Percentiles rank a stretch among this genome's conserved stretches.
phyloP scores from a whole-genome alignment of 2,329 filamentous ascomycete genomes.

The Pestalotiopsis sp. region DNA sequence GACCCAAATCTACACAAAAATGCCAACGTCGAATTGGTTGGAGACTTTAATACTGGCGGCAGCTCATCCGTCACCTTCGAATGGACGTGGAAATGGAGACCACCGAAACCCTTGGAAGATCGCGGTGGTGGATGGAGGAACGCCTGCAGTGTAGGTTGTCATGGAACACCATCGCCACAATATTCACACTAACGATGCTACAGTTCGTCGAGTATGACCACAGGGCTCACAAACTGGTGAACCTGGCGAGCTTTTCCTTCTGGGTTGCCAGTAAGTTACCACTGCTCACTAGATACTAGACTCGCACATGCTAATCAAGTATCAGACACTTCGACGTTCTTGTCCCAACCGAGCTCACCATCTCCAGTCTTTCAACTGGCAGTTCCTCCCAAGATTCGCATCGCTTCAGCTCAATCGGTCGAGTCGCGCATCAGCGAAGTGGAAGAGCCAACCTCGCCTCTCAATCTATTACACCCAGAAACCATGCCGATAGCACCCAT shows the following conservation, averaged over 20 bases:
- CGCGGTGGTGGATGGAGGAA: slow-evolving; percentile 92
- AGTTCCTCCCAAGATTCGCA: slow-evolving; percentile 75
- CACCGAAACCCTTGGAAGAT: slow-evolving; percentile 81
- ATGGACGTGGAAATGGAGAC: slow-evolving; percentile 97
- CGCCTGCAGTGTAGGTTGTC: slow-evolving; percentile 76
- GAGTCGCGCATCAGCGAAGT: slow-evolving; percentile 81
- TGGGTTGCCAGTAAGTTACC: slow-evolving; percentile 78
- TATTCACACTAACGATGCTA: slow-evolving; percentile 27
- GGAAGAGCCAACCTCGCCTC: slow-evolving; percentile 62
- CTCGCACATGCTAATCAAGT: neutral
- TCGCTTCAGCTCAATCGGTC: slow-evolving; percentile 85
- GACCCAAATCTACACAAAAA: slow-evolving; percentile 98
- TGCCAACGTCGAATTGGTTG: slow-evolving; percentile 92
- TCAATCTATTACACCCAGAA: slow-evolving; percentile 40
- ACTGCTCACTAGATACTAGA: neutral
- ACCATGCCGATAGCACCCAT: slow-evolving; percentile 24
- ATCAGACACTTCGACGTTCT: slow-evolving; percentile 44
- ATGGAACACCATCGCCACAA: slow-evolving; percentile 5
- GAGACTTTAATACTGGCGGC: slow-evolving; percentile 86
- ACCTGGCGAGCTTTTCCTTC: slow-evolving; percentile 90
- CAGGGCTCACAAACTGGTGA: slow-evolving; percentile 84
- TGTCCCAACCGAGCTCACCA: slow-evolving; percentile 65
- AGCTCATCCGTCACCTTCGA: slow-evolving; percentile 84
- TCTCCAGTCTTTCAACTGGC: slow-evolving; percentile 74
- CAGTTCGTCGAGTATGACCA: slow-evolving; percentile 97